Evolutionary conservation across 1,284 basidiomycete genomes (phyloP).

Genomic region (Clitocybe nebularis): DNA sequence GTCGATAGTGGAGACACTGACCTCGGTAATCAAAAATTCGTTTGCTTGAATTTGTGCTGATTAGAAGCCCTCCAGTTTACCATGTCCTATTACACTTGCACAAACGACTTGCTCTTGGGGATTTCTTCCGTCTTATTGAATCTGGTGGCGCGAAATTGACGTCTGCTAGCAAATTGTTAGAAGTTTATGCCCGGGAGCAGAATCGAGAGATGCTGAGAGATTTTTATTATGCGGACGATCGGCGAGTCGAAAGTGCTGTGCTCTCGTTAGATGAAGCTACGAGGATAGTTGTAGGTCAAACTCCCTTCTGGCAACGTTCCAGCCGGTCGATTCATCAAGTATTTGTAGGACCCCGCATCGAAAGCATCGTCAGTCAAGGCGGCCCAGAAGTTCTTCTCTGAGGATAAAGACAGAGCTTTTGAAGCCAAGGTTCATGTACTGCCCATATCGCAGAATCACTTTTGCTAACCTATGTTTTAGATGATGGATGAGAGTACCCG

Average conservation of each 20-base stretch:
- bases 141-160: conserved; percentile 75
- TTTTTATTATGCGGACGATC: conserved; percentile 98
- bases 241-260: conserved; percentile 87
- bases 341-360: conserved; percentile 65
- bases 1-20: conserved; percentile 96
- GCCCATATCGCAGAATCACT: neutral
- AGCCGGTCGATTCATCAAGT: too few relatives aligned
- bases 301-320: too few relatives aligned
- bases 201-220: conserved; percentile 91
- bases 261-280: conserved; percentile 83
- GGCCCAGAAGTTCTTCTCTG: conserved; percentile 89
- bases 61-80: conserved; percentile 68
- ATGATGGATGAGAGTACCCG: conserved; percentile 86
- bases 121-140: conserved; percentile 94
- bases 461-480: conserved; percentile 35
- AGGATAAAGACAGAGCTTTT: conserved; percentile 88
- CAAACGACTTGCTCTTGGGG: conserved; percentile 79
- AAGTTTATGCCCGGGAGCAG: conserved; percentile 87
- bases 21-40: conserved; percentile 53
- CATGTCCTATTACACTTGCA: conserved; percentile 86
- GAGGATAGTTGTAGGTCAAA: conserved; percentile 46
- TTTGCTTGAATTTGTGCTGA: conserved; percentile 2
- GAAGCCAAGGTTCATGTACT: conserved; percentile 74
- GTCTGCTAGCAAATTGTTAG: conserved; percentile 72
- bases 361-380: conserved; percentile 72